phyloP scores from a whole-genome alignment of 116 monocot genomes.

The Dioscorea cayenensis region DNA sequence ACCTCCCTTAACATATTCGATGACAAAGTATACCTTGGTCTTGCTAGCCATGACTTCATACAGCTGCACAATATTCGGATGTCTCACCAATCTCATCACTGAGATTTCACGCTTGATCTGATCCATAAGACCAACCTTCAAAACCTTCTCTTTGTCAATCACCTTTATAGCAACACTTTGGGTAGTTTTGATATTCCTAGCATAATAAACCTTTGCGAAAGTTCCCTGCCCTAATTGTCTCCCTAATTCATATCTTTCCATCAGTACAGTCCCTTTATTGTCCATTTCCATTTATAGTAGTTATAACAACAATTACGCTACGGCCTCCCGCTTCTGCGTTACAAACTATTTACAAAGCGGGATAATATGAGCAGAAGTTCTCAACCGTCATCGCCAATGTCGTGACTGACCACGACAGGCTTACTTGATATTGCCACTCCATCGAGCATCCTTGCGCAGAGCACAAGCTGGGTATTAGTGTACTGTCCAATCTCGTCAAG shows the following conservation, averaged over 20 bases:
- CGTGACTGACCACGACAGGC: slow-evolving; percentile 13
- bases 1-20: slow-evolving; percentile 53
- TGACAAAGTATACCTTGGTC: slow-evolving; percentile 50
- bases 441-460: slow-evolving; percentile 5
- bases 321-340: slow-evolving; percentile 6
- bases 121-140: slow-evolving; percentile 41
- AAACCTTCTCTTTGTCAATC: slow-evolving; percentile 51
- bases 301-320: background rate
- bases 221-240: slow-evolving; percentile 51
- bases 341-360: background rate
- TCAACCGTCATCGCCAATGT: slow-evolving; percentile 26
- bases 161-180: slow-evolving; percentile 50
- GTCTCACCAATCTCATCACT: slow-evolving; percentile 47
- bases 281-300: slow-evolving; percentile 20
- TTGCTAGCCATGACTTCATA: slow-evolving; percentile 62
- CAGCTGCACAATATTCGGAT: slow-evolving; percentile 49
- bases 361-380: background rate
- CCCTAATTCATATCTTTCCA: slow-evolving; percentile 49
- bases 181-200: slow-evolving; percentile 25
- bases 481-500: slow-evolving; percentile 15
- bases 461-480: background rate
- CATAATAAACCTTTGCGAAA: slow-evolving; percentile 56
- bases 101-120: slow-evolving; percentile 61
- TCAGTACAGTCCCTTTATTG: slow-evolving; percentile 17
- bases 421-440: slow-evolving; percentile 1